Evolutionary conservation across 2,329 filamentous ascomycete species (phyloP).

Genomic region (Phyllosticta capitalensis): DNA sequence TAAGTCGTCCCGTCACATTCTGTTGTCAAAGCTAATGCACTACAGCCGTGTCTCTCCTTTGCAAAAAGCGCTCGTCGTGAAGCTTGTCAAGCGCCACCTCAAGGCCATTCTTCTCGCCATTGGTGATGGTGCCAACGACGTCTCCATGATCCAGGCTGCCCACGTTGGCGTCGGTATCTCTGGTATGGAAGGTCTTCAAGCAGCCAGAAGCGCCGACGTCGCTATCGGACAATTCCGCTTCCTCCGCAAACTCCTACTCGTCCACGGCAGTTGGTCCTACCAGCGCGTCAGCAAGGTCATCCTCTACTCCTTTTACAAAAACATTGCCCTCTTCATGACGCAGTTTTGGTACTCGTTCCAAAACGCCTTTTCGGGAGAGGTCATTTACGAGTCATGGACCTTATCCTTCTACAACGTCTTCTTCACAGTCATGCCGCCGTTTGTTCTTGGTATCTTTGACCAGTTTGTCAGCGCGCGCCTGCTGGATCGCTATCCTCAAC

Average conservation of each 20-base stretch:
- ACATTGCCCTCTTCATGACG: conserved; percentile 96
- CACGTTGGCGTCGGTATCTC: conserved; percentile 98
- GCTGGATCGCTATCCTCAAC: conserved; percentile 88
- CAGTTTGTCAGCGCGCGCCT: conserved; percentile 93
- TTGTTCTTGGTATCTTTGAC: conserved; percentile 92
- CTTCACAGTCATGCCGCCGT: conserved; percentile 87
- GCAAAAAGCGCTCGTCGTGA: conserved; percentile 95
- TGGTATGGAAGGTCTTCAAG: conserved; percentile 92
- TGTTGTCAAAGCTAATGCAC: conserved; percentile 7
- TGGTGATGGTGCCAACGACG: conserved; percentile 95
- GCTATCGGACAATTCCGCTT: conserved; percentile 94
- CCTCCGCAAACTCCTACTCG: conserved; percentile 83
- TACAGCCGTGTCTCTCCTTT: conserved; percentile 83
- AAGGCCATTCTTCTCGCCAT: conserved; percentile 90
- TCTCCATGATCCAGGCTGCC: conserved; percentile 99
- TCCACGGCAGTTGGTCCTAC: conserved; percentile 96
- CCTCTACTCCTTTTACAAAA: conserved; percentile 98
- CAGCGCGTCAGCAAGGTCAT: conserved; percentile 96
- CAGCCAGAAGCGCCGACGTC: conserved; percentile 89
- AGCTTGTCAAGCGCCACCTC: conserved; percentile 91
- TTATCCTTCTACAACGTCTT: conserved; percentile 99
- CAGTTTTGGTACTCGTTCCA: conserved; percentile 99
- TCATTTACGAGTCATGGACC: conserved; percentile 99
- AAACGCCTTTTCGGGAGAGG: conserved; percentile 94
- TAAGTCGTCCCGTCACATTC: conserved; percentile 24